phyloP scores from a whole-genome alignment of 2,329 filamentous ascomycete genomes.

The Fusarium penzigii region DNA sequence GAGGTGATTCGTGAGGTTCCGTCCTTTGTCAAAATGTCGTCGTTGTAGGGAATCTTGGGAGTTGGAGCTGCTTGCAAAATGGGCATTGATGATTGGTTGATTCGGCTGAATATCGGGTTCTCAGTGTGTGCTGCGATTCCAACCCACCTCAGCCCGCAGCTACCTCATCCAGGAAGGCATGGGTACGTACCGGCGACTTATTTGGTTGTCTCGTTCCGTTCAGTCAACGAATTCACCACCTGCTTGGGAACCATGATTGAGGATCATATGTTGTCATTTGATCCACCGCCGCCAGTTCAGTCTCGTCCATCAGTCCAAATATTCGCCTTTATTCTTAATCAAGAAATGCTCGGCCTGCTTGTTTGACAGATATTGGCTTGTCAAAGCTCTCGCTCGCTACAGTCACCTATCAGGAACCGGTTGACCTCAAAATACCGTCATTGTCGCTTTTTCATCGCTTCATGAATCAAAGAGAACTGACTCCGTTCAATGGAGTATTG shows the following conservation, averaged over 20 bases:
- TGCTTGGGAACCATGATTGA: too few relatives aligned
- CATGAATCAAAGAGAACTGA: background rate
- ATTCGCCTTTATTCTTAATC: too few relatives aligned
- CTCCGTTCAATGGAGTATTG: background rate
- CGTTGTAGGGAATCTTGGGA: slow-evolving; percentile 25
- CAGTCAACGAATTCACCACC: too few relatives aligned
- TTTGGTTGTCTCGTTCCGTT: too few relatives aligned
- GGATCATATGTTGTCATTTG: too few relatives aligned
- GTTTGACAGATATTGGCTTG: background rate
- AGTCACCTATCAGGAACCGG: background rate
- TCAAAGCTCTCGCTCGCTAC: background rate
- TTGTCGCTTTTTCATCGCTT: background rate
- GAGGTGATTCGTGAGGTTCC: slow-evolving; percentile 25
- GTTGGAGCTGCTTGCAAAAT: slow-evolving; percentile 39
- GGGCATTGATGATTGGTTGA: slow-evolving; percentile 32
- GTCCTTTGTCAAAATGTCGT: slow-evolving; percentile 38
- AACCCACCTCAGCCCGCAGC: slow-evolving; percentile 7
- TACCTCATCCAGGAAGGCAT: too few relatives aligned
- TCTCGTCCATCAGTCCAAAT: too few relatives aligned
- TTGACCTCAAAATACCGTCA: background rate
- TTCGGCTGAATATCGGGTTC: slow-evolving; percentile 31
- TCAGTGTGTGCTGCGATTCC: slow-evolving; percentile 15
- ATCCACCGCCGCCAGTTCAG: too few relatives aligned
- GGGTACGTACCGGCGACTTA: too few relatives aligned
- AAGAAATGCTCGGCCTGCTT: too few relatives aligned